Evolutionary conservation across 2,329 filamentous ascomycete genomes (phyloP).

Genomic region (Apiospora kogelbergensis): DNA sequence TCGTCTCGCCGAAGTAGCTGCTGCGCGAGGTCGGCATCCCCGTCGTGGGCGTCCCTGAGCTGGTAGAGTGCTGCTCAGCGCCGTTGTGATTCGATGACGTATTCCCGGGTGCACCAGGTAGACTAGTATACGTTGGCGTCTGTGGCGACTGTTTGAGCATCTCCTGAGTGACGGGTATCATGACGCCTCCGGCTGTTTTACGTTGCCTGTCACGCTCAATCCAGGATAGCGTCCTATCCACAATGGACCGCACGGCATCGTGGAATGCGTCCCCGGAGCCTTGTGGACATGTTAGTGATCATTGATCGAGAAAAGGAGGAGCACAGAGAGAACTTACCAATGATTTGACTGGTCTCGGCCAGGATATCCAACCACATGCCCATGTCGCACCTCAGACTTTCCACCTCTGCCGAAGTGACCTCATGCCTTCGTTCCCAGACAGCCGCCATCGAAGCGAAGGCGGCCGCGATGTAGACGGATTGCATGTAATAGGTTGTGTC

Average conservation of each 20-base stretch:
- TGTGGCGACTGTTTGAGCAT: constrained; percentile 31
- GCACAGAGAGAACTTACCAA: constrained; percentile 52
- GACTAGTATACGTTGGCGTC: constrained; percentile 26
- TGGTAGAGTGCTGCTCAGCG: constrained; percentile 19
- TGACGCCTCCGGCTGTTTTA: constrained; percentile 26
- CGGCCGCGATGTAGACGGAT: constrained; percentile 70
- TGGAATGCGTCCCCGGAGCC: constrained; percentile 45
- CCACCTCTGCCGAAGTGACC: constrained; percentile 58
- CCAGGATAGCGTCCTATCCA: constrained; percentile 51
- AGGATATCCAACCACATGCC: constrained; percentile 67
- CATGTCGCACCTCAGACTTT: constrained; percentile 66
- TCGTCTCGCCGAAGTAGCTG: constrained; percentile 27
- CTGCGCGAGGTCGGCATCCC: constrained; percentile 22
- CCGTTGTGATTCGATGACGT: constrained; percentile 19
- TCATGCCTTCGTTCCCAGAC: constrained; percentile 66
- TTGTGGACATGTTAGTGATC: constrained; percentile 22
- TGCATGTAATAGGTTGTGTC: constrained; percentile 79
- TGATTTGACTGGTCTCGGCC: constrained; percentile 62
- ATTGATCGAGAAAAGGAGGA: background rate
- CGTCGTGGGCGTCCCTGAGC: constrained; percentile 23
- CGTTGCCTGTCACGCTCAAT: constrained; percentile 51
- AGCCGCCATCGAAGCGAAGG: constrained; percentile 70
- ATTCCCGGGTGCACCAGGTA: constrained; percentile 20
- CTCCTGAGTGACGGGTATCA: constrained; percentile 25
- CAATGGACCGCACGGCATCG: constrained; percentile 46